Conservation (phyloP, 1,284 basidiomycete genomes). For the Laetiporus sulphureus region DNA sequence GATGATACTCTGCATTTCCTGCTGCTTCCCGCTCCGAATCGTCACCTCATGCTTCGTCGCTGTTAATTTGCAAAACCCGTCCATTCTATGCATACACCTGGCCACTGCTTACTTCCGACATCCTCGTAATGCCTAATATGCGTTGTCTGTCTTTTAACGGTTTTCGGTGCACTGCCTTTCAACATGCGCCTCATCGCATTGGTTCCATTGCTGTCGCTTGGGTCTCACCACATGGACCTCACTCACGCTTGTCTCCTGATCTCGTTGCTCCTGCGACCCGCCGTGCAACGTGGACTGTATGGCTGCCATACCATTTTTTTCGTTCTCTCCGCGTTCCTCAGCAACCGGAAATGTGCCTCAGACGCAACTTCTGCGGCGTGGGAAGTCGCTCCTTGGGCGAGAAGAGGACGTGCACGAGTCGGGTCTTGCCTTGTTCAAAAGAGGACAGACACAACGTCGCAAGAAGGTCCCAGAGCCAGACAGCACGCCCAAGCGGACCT, state of each 20-base stretch:
- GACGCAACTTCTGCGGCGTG: slow-evolving; percentile 61
- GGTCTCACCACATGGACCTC: neutral
- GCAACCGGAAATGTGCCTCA: slow-evolving; percentile 83
- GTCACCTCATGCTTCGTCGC: no score
- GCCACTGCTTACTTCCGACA: no score
- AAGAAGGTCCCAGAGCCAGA: slow-evolving; percentile 40
- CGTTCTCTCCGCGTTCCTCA: slow-evolving; percentile 19
- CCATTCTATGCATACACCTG: no score
- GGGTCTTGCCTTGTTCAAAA: slow-evolving; percentile 82
- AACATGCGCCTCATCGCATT: neutral
- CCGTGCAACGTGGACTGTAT: neutral
- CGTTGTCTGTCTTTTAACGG: slow-evolving; percentile 4
- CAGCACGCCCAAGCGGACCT: slow-evolving; percentile 41
- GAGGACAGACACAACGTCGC: slow-evolving; percentile 69
- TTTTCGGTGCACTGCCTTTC: neutral
- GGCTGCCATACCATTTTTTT: neutral
- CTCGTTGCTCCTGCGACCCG: neutral
- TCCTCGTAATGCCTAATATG: no score
- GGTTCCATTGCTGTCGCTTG: neutral
- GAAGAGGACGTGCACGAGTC: slow-evolving; percentile 87
- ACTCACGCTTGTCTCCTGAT: neutral
- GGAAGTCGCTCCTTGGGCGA: slow-evolving; percentile 80
- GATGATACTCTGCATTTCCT: no score
- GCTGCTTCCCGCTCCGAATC: no score
- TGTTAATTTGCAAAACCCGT: no score